phyloP scores from a whole-genome alignment of 192 early-diverging fungal genomes.

The Backusella westeae region DNA sequence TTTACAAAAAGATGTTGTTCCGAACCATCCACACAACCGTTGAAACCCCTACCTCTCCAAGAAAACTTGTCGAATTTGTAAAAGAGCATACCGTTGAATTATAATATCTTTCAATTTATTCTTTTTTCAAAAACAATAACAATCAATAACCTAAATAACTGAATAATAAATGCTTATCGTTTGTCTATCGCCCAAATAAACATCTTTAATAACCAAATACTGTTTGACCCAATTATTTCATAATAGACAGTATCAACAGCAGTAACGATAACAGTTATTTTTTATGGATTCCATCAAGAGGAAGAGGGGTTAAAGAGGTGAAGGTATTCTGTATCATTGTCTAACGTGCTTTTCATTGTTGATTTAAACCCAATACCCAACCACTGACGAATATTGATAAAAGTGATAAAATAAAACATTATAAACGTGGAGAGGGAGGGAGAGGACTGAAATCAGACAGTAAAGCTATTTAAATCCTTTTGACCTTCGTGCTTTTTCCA shows the following conservation, averaged over 20 bases:
- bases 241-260: constrained; percentile 9
- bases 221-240: constrained; percentile 9
- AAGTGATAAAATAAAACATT: constrained; percentile 9
- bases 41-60: constrained; percentile 4
- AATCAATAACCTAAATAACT: constrained; percentile 4
- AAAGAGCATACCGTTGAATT: constrained; percentile 7
- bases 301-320: not conserved
- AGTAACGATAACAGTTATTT: not conserved
- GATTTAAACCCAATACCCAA: constrained; percentile 8
- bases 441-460: constrained; percentile 10
- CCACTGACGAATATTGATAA: constrained; percentile 9
- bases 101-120: not conserved
- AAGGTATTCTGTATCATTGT: constrained; percentile 9
- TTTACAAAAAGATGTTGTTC: not conserved
- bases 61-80: not conserved
- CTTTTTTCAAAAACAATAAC: constrained; percentile 6
- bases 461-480: constrained; percentile 12
- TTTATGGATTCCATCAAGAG: constrained; percentile 1
- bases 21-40: not conserved
- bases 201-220: constrained; percentile 3
- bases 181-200: constrained; percentile 10
- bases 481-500: constrained; percentile 13
- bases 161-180: constrained; percentile 1
- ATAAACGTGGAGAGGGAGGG: constrained; percentile 2
- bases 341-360: constrained; percentile 10